Conservation (phyloP, 768 basidiomycete genomes). For the Russula vinacea region DNA sequence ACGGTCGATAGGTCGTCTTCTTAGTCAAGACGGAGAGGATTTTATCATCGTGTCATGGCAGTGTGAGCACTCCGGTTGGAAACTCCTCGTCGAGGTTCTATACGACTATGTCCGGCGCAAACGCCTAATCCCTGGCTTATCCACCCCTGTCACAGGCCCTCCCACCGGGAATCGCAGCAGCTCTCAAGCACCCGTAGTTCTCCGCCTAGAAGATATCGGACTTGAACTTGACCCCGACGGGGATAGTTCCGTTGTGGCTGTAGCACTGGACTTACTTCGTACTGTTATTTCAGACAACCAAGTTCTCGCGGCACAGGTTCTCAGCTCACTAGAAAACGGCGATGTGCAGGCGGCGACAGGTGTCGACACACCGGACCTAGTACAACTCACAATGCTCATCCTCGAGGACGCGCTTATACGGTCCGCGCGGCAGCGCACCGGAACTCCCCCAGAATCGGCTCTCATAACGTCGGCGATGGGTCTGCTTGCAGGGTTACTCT, state of each 20-base stretch:
- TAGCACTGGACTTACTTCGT: constrained; percentile 75
- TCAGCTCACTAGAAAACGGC: constrained; percentile 63
- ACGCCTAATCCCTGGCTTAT: constrained; percentile 41
- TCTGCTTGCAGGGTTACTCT: constrained; percentile 73
- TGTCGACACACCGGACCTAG: constrained; percentile 61
- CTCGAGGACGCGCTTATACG: constrained; percentile 72
- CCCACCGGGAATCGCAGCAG: constrained; percentile 5
- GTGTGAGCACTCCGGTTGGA: constrained; percentile 84
- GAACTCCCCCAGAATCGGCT: constrained; percentile 49
- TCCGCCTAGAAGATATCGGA: constrained; percentile 66
- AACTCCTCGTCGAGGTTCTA: constrained; percentile 74
- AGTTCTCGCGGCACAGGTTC: constrained; percentile 56
- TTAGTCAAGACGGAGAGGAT: constrained; percentile 70
- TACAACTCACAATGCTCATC: constrained; percentile 76
- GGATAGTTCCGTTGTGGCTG: constrained; percentile 63
- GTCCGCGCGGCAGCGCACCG: constrained; percentile 38
- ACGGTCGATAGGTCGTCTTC: constrained; percentile 62
- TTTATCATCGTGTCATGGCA: constrained; percentile 75
- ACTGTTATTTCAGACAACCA: constrained; percentile 72
- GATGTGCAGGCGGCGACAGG: constrained; percentile 48
- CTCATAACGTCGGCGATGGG: constrained; percentile 80
- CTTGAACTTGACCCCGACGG: constrained; percentile 62
- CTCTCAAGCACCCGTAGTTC: constrained; percentile 27
- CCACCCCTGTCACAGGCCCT: background rate
- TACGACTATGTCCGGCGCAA: constrained; percentile 67